phyloP scores from a whole-genome alignment of 768 basidiomycete genomes.

The Kwoniella heveanensis region DNA sequence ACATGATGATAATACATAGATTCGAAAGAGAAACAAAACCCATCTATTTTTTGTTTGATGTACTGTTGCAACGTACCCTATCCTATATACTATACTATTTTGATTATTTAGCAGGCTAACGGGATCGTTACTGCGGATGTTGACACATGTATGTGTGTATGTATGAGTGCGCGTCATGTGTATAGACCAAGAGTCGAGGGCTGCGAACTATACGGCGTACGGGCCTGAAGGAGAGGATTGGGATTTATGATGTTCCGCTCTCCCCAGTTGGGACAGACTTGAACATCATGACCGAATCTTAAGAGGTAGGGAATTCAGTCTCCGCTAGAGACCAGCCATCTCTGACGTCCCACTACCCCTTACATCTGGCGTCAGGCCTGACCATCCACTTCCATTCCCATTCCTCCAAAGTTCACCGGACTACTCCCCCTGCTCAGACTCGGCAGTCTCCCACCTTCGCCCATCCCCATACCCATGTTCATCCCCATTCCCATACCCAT shows the following conservation, averaged over 20 bases:
- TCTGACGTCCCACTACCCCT: background rate
- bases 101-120: background rate
- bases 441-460: constrained; percentile 33
- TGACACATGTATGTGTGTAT: background rate
- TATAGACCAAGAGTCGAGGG: too few species aligned
- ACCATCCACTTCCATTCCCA: constrained; percentile 54
- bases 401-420: constrained; percentile 29
- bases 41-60: background rate
- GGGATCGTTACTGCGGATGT: background rate
- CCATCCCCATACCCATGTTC: constrained; percentile 14
- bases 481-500: constrained; percentile 15
- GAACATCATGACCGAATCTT: too few species aligned
- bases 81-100: background rate
- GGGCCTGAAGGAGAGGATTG: too few species aligned
- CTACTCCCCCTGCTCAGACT: constrained; percentile 49
- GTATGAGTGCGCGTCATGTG: too few species aligned
- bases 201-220: too few species aligned
- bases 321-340: background rate
- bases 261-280: too few species aligned
- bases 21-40: background rate
- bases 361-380: constrained; percentile 29
- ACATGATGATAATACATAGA: background rate
- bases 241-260: too few species aligned
- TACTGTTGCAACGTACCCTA: background rate
- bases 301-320: background rate